Percentiles rank a stretch among this genome's conserved stretches.
Conservation (phyloP, 192 early-diverging fungal species). For the Coemansia sp. region DNA sequence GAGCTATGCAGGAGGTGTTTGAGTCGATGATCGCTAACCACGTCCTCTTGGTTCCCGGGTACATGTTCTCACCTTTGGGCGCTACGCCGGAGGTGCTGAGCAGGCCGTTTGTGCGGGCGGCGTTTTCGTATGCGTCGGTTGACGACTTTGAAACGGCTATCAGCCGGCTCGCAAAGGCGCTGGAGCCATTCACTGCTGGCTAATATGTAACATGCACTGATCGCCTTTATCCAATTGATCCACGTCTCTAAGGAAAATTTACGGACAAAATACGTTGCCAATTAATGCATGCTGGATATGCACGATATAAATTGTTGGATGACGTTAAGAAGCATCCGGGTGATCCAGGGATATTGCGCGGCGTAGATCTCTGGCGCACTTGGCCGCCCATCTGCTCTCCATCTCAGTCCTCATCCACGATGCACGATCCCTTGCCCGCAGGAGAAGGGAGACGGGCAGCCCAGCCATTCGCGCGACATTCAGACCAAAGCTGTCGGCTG, state of each 20-base stretch:
- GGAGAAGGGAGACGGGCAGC: constrained; percentile 68
- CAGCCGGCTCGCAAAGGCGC: constrained; percentile 57
- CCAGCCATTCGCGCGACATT: constrained; percentile 95
- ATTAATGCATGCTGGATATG: background rate
- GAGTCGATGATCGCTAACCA: constrained; percentile 64
- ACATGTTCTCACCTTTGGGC: constrained; percentile 56
- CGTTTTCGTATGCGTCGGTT: constrained; percentile 65
- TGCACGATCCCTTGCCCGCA: constrained; percentile 67
- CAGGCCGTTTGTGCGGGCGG: constrained; percentile 63
- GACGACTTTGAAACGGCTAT: constrained; percentile 65
- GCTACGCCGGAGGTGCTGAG: constrained; percentile 42
- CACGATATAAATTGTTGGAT: background rate
- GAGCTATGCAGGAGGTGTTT: constrained; percentile 60
- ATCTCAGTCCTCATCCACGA: constrained; percentile 63
- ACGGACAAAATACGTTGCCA: background rate
- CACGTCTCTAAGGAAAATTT: background rate
- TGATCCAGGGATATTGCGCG: constrained; percentile 20
- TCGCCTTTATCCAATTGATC: background rate
- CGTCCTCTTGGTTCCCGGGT: constrained; percentile 71
- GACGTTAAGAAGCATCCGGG: background rate
- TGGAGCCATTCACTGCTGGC: constrained; percentile 39
- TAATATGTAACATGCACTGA: background rate
- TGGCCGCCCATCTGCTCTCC: constrained; percentile 32
- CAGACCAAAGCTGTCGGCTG: constrained; percentile 92
- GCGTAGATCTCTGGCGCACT: constrained; percentile 20